These are phyloP conservation scores for Chlamydomonas sphaeroides DNA, from an alignment of 139 green algal genomes.

Conservation along the genomic window DNA sequence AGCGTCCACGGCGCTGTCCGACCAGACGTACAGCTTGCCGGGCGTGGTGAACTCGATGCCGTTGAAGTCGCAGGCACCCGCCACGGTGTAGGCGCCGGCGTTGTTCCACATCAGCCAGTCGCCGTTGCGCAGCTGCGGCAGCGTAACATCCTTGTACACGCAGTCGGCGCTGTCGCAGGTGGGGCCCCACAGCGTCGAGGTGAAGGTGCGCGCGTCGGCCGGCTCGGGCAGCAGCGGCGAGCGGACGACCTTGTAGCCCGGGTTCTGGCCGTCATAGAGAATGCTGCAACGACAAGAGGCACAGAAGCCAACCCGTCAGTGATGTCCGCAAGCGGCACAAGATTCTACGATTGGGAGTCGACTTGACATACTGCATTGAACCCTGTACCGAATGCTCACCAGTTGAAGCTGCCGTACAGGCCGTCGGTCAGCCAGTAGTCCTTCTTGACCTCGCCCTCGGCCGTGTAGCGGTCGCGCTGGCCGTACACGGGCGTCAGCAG, in stretches of 20 bases:
- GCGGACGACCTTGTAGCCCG: constrained; percentile 58
- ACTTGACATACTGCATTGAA: not conserved
- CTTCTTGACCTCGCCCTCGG: constrained; percentile 46
- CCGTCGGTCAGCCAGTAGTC: constrained; percentile 97
- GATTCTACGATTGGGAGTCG: not conserved
- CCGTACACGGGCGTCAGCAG: constrained; percentile 88
- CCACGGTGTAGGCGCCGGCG: constrained; percentile 94
- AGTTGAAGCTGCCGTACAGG: constrained; percentile 98
- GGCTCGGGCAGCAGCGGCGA: constrained; percentile 54
- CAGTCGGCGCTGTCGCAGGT: constrained; percentile 91
- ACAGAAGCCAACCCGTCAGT: too few relatives aligned
- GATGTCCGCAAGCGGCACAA: too few relatives aligned
- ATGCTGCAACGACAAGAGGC: constrained; percentile 29
- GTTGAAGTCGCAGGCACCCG: constrained; percentile 89
- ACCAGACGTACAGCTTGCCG: constrained; percentile 63
- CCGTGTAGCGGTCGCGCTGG: constrained; percentile 60
- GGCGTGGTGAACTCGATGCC: constrained; percentile 65
- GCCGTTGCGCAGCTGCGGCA: constrained; percentile 87
- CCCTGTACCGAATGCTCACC: too few relatives aligned
- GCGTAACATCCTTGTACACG: constrained; percentile 75
- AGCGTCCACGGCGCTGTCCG: constrained; percentile 53
- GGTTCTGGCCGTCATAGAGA: constrained; percentile 64
- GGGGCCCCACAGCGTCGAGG: constrained; percentile 87
- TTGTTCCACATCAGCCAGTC: constrained; percentile 94
- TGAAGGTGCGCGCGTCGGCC: constrained; percentile 35